Base-by-base conservation (phyloP, 2,329 filamentous ascomycete genomes). In the Sphaceloma murrayae region DNA sequence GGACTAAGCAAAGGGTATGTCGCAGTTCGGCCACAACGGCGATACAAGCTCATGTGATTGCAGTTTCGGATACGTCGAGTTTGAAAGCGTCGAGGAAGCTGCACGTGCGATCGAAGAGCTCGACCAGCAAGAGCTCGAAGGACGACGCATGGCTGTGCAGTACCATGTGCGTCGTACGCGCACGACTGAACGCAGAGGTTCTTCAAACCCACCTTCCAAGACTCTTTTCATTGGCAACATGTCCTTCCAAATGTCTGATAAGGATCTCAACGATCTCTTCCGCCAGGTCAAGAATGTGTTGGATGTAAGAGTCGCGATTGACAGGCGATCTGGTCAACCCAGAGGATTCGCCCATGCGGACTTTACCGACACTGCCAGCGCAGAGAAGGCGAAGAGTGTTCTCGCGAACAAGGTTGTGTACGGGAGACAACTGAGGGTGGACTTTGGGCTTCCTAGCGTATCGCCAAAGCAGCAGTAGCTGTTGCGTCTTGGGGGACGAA, bases 181-280 rank as follows among this genome's bases (percentile, higher is more conserved):
- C 21, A 34, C 26, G 34, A 45, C 36, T 22, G 22, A 22, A 26
- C 47, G 49, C 31, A 29, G 34, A 13, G 30, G 16, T 9, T 8
- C 16, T 18, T 40, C 9, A 32, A 40, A 33, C 29, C 42, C 40
- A 3, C 78, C 79, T 2, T 73, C 74, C 42, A 76, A 72, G 57
- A 84, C 80, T 1, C 66, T 94, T 24, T 94, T 82, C 68, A 75
- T 94, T 53, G 85, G 86, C 53, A 91, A 91, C 67, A 77, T 94
- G 64, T 79, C 84, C 8, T 91, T 83, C 58, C 83, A 93, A 65
- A 82, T 88, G 67, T 83, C 82, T 6, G 86, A 94, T 58, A 75
- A 76, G 44, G 86, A 94, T 56, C 69, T 94, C 44, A 87, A 88
- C 64, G 72, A 78, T 43, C 64, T 93, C 18, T 89, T 94, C 73